phyloP scores from a whole-genome alignment of 805 yeast genomes.

The Metschnikowia reukaufii region DNA sequence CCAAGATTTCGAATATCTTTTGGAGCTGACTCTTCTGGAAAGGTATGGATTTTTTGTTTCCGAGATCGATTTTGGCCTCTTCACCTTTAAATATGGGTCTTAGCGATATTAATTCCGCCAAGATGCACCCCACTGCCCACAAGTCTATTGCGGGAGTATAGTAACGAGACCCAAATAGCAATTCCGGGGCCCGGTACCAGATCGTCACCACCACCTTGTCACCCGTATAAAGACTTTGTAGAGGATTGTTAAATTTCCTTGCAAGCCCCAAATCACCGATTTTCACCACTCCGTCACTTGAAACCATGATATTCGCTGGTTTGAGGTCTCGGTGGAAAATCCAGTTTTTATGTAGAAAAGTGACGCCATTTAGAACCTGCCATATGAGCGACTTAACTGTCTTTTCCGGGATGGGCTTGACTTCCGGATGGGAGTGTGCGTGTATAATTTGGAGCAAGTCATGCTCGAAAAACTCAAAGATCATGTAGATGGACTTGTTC shows the following conservation, averaged over 20 bases:
- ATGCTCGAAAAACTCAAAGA: constrained; percentile 94
- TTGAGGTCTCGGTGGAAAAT: constrained; percentile 91
- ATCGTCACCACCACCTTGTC: constrained; percentile 96
- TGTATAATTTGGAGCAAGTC: constrained; percentile 93
- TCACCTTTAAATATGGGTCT: constrained; percentile 97
- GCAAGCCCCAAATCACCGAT: constrained; percentile 95
- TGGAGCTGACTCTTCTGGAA: constrained; percentile 91
- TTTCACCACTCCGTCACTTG: constrained; percentile 84
- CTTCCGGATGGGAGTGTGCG: constrained; percentile 87
- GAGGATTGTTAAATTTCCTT: constrained; percentile 78
- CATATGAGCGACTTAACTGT: constrained; percentile 83
- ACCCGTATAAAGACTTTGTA: constrained; percentile 84
- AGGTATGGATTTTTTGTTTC: constrained; percentile 84
- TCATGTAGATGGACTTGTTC: constrained; percentile 88
- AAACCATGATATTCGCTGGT: constrained; percentile 97
- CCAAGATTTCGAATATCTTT: constrained; percentile 88
- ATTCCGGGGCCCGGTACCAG: constrained; percentile 95
- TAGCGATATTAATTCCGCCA: constrained; percentile 85
- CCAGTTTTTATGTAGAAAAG: constrained; percentile 94
- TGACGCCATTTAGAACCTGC: constrained; percentile 91
- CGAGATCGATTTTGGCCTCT: constrained; percentile 86
- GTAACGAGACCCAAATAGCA: constrained; percentile 86
- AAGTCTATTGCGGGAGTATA: constrained; percentile 90
- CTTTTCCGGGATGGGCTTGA: constrained; percentile 71
- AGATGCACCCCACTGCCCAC: constrained; percentile 95